Base-by-base conservation (phyloP, 106 monocot genomes). In the Dendrobium chrysotoxum region DNA sequence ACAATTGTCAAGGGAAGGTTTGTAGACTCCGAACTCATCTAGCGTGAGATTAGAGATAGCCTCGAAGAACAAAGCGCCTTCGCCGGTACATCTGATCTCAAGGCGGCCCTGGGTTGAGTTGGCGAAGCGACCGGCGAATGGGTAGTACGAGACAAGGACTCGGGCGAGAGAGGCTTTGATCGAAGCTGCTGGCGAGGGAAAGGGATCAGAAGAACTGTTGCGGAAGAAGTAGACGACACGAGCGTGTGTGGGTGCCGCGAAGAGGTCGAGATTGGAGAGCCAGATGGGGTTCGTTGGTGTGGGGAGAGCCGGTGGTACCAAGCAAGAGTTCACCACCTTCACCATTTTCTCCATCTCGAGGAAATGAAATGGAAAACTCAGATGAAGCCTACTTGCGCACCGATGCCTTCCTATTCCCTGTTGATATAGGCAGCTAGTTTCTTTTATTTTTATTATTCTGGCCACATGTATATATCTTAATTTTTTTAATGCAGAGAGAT, bases 201-300 rank as follows among this genome's bases (percentile, higher is more conserved):
- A 35, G 10, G 28, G 81, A 18, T 42, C 85, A 71, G 80, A 89
- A 86, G 76, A 85, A 91, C 5, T 21, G 17, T 9, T 78, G 0
- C 87, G 80, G 85, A 89, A 92, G 91, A 92, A 87, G 81, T 92
- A 89, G 39, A 92, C 86, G 75, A 83, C 87, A 17, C 89, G 87
- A 1, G 89, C 89, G 87, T 89, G 87, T 81, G 81, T 80, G 40
- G 89, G 73, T 7, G 84, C 80, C 23, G 85, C 85, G 21, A 92
- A 85, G 6, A 92, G 76, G 72, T 92, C 91, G 12, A 92, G 80
- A 81, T 87, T 89, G 42, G 91, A 72, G 80, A 83, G 84, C 91
- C 91, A 92, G 16, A 92, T 82, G n/a, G 44, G 18, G 10, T 65
- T 55, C 40, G 64, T 42, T 15, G 86, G 91, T 8, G 91, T 30